These are phyloP conservation scores for Zygosaccharomyces pseudobailii DNA, from an alignment of 1,139 yeast species.

Conservation along the genomic window DNA sequence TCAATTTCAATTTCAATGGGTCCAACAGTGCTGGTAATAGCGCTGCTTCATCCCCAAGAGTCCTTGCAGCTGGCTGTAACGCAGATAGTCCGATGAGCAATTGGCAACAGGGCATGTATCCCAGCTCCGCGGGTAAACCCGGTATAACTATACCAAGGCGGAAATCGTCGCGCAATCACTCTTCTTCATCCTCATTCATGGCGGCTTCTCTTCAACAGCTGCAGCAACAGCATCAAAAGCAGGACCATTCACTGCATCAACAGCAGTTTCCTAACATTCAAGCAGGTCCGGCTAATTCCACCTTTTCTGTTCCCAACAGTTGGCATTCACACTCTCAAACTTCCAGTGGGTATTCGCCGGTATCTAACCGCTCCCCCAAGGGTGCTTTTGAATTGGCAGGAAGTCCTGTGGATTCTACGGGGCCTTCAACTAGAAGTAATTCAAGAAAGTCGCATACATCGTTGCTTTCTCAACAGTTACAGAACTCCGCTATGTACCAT, in stretches of 20 bases:
- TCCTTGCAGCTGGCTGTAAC: constrained; percentile 10
- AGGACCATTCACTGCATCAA: constrained; percentile 12
- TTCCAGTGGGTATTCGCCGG: constrained; percentile 13
- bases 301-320: constrained; percentile 17
- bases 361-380: constrained; percentile 16
- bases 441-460: constrained; percentile 29
- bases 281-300: constrained; percentile 11
- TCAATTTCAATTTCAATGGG: constrained; percentile 7
- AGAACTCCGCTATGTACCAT: constrained; percentile 16
- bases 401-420: constrained; percentile 16
- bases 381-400: constrained; percentile 23
- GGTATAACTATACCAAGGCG: constrained; percentile 29
- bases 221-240: constrained; percentile 24
- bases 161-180: constrained; percentile 26
- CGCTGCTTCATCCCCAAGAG: constrained; percentile 31
- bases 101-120: constrained; percentile 18
- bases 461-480: constrained; percentile 32
- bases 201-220: constrained; percentile 25
- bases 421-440: constrained; percentile 10
- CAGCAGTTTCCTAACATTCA: constrained; percentile 5
- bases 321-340: constrained; percentile 16
- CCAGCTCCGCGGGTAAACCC: constrained; percentile 22
- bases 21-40: constrained; percentile 26
- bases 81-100: constrained; percentile 20
- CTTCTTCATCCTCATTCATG: constrained; percentile 30